A percentile compares a stretch with the other conserved stretches of the same genome.
phyloP scores from a whole-genome alignment of 257 asterid species.

The Lavandula angustifolia region DNA sequence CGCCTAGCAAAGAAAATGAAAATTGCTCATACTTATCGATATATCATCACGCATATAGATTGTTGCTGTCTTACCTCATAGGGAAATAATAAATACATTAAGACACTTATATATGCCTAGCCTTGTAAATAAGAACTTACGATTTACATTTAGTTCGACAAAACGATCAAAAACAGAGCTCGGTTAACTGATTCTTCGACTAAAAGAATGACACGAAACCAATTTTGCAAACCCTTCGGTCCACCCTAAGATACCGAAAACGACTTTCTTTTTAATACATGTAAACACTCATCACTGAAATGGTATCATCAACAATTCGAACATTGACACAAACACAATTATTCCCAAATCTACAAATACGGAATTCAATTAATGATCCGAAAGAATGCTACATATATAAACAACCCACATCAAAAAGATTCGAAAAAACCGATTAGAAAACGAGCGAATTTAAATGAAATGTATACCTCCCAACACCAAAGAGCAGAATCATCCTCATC shows the following conservation, averaged over 20 bases:
- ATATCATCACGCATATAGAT: not conserved
- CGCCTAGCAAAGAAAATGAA: not conserved
- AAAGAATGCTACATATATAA: conserved; percentile 12
- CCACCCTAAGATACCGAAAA: not conserved
- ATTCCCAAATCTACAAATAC: not conserved
- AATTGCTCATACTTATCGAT: not conserved
- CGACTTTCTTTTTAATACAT: conserved; percentile 8
- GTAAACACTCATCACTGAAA: not conserved
- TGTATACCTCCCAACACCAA: conserved; percentile 95
- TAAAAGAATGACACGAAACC: not conserved
- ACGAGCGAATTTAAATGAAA: not conserved
- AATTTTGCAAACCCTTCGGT: not conserved
- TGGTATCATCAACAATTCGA: conserved; percentile 3
- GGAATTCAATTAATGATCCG: not conserved
- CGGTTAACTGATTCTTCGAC: conserved; percentile 1
- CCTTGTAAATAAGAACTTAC: no score
- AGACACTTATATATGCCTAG: not conserved
- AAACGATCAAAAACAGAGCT: not conserved
- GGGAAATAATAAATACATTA: conserved; percentile 16
- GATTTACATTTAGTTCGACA: not conserved
- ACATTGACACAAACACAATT: not conserved
- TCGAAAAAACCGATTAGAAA: not conserved
- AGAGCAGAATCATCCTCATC: conserved; percentile 73
- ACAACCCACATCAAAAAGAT: conserved; percentile 3
- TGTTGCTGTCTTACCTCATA: not conserved